Conservation (phyloP, 495 filamentous ascomycete species). For the Penicillium bialowiezense region DNA sequence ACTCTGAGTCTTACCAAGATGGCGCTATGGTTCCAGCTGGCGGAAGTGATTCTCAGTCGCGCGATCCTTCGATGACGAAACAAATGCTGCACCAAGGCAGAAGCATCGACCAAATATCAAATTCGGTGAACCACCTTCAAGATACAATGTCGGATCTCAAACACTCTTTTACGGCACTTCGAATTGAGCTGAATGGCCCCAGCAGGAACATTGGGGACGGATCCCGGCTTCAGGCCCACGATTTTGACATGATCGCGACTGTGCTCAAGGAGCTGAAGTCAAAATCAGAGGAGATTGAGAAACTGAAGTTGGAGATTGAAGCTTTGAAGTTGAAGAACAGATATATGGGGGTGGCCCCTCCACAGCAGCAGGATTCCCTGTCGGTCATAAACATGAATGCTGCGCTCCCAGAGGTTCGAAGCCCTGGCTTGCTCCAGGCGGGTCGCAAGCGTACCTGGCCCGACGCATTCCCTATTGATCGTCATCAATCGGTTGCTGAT, state of each 20-base stretch:
- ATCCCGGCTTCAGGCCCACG: conserved; percentile 9
- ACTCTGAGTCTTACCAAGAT: conserved; percentile 17
- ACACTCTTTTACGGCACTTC: conserved; percentile 40
- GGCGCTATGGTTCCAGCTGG: conserved; percentile 31
- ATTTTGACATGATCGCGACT: conserved; percentile 43
- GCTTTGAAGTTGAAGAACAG: conserved; percentile 42
- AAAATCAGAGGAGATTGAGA: conserved; percentile 48
- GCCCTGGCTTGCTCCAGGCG: conserved; percentile 38
- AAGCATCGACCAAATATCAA: conserved; percentile 45
- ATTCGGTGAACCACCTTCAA: conserved; percentile 42
- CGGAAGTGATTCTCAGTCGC: conserved; percentile 13
- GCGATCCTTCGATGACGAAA: conserved; percentile 28
- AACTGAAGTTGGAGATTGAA: conserved; percentile 44
- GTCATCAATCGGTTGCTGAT: conserved; percentile 29
- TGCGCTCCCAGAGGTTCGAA: conserved; percentile 33
- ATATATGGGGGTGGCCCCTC: conserved; percentile 27
- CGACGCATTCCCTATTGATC: conserved; percentile 29
- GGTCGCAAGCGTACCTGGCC: conserved; percentile 38
- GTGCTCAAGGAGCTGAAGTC: conserved; percentile 44
- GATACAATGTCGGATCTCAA: conserved; percentile 49
- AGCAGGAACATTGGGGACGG: conserved; percentile 19
- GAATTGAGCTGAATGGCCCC: conserved; percentile 40
- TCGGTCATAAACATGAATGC: conserved; percentile 6
- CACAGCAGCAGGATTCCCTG: conserved; percentile 16
- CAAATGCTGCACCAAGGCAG: conserved; percentile 43